These are phyloP conservation scores for Aureobasidium leucospermi DNA, from an alignment of 2,329 filamentous ascomycete species.

Conservation along the genomic window DNA sequence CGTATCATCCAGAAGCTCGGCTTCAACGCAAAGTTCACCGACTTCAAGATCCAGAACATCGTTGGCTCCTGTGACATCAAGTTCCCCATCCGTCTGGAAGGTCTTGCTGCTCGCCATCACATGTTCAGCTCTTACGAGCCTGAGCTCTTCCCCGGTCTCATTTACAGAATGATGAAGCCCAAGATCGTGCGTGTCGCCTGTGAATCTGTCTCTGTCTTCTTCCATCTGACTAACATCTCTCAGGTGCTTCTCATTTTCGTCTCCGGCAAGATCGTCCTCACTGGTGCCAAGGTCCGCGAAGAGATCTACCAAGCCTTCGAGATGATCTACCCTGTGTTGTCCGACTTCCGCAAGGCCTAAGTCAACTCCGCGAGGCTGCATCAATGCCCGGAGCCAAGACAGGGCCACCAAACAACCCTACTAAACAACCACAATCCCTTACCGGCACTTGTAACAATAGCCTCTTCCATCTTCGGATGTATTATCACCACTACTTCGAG, in stretches of 20 bases:
- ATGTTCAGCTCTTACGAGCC: slow-evolving; percentile 99
- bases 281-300: slow-evolving; percentile 93
- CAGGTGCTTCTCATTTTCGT: slow-evolving; percentile 91
- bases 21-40: slow-evolving; percentile 98
- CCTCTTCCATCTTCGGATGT: slow-evolving; percentile 9
- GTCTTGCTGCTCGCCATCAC: slow-evolving; percentile 92
- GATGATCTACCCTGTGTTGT: slow-evolving; percentile 93
- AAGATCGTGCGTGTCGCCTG: slow-evolving; percentile 59
- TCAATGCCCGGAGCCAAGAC: background rate
- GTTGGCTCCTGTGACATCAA: slow-evolving; percentile 99
- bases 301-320: slow-evolving; percentile 97
- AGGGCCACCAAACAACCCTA: background rate
- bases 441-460: slow-evolving; percentile 17
- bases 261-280: slow-evolving; percentile 95
- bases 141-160: slow-evolving; percentile 95
- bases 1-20: slow-evolving; percentile 99
- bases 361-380: background rate
- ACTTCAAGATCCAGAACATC: slow-evolving; percentile 99
- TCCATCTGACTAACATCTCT: background rate
- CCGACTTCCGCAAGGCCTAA: slow-evolving; percentile 36
- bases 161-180: slow-evolving; percentile 99
- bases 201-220: background rate
- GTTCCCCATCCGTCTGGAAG: slow-evolving; percentile 95
- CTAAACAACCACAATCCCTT: background rate
- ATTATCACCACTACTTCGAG: slow-evolving; percentile 4